Percentiles rank a stretch among this genome's conserved stretches.
These are phyloP conservation scores for Blastobotrys americana DNA, from an alignment of 805 yeast species.

Conservation along the genomic window DNA sequence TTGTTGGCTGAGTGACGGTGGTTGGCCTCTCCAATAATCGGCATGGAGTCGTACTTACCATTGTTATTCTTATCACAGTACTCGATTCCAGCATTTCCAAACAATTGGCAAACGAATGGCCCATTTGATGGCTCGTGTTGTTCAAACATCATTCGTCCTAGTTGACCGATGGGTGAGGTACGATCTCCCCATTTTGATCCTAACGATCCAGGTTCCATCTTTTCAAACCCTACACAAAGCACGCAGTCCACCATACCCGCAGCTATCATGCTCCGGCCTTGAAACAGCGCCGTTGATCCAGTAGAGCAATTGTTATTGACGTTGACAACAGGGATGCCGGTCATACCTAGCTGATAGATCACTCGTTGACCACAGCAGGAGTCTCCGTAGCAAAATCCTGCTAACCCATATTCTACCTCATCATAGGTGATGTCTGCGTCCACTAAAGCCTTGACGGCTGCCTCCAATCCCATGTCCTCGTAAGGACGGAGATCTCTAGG, in stretches of 20 bases:
- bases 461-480: slow-evolving; percentile 24
- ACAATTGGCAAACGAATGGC: slow-evolving; percentile 21
- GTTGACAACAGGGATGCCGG: slow-evolving; percentile 22
- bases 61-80: slow-evolving; percentile 16
- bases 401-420: slow-evolving; percentile 18
- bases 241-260: slow-evolving; percentile 21
- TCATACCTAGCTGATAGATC: slow-evolving; percentile 23
- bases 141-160: slow-evolving; percentile 17
- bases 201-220: slow-evolving; percentile 23
- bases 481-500: slow-evolving; percentile 20
- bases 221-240: slow-evolving; percentile 23
- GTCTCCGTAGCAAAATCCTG: slow-evolving; percentile 23
- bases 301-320: slow-evolving; percentile 25
- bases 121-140: slow-evolving; percentile 14
- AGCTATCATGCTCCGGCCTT: slow-evolving; percentile 18
- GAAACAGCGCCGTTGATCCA: slow-evolving; percentile 21
- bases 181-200: slow-evolving; percentile 20
- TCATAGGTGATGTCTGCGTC: slow-evolving; percentile 24
- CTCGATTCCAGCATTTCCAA: slow-evolving; percentile 22
- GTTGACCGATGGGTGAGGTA: slow-evolving; percentile 16
- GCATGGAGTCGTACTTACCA: slow-evolving; percentile 17
- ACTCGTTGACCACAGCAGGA: slow-evolving; percentile 23
- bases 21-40: slow-evolving; percentile 21
- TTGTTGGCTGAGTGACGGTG: slow-evolving; percentile 23
- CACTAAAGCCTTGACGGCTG: slow-evolving; percentile 21